These are phyloP conservation scores for Apiospora aurea DNA, from an alignment of 2,329 filamentous ascomycete genomes.

Conservation along the genomic window DNA sequence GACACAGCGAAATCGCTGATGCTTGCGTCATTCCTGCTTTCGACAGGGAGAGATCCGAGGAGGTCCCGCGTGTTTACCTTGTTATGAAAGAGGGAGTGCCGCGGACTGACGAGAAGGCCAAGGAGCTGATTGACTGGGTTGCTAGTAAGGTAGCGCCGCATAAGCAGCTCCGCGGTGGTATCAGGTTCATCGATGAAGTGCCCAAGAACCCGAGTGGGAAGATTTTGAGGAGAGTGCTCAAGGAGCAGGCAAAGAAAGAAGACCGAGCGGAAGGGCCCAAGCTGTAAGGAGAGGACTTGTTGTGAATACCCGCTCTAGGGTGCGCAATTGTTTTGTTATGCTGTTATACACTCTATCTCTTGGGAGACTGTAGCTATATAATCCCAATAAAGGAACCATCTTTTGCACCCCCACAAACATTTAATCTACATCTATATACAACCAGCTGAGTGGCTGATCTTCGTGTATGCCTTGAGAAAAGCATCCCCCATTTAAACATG, in stretches of 20 bases:
- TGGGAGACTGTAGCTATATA: constrained; percentile 20
- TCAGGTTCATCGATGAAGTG: constrained; percentile 60
- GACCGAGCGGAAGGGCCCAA: constrained; percentile 39
- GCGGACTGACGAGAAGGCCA: constrained; percentile 45
- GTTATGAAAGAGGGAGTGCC: constrained; percentile 53
- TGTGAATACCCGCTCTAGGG: background rate
- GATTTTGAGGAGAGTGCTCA: constrained; percentile 65
- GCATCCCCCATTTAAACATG: background rate
- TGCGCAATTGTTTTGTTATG: background rate
- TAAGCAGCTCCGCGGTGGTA: constrained; percentile 48
- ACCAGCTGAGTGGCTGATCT: background rate
- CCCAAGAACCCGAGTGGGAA: constrained; percentile 72
- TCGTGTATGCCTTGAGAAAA: background rate
- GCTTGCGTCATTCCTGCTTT: constrained; percentile 69
- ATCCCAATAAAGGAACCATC: background rate
- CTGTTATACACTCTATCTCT: background rate
- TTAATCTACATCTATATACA: constrained; percentile 7
- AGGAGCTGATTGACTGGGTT: constrained; percentile 49
- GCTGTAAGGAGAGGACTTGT: constrained; percentile 31
- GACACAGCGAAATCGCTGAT: constrained; percentile 56
- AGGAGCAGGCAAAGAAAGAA: constrained; percentile 50
- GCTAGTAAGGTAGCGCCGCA: constrained; percentile 47
- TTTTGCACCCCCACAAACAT: background rate
- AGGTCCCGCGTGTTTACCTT: constrained; percentile 73
- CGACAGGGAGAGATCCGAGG: constrained; percentile 67